Conservation (phyloP, 352 stramenopile species). For the Pythium folliculosum region DNA sequence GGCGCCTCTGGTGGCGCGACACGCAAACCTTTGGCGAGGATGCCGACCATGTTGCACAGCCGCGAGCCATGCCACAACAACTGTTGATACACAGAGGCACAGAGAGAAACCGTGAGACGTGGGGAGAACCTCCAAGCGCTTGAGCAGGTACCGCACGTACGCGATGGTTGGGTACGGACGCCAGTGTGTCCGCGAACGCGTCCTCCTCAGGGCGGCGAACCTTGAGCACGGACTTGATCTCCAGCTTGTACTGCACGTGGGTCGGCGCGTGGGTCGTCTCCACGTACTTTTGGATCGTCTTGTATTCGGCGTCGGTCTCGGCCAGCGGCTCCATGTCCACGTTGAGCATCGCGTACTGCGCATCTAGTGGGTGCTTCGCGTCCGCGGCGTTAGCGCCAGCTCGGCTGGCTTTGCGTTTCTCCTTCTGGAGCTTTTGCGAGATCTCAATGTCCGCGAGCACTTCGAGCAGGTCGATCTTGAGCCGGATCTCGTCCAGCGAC, state of each 20-base stretch:
- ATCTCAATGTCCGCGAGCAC: constrained; percentile 64
- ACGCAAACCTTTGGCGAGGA: constrained; percentile 77
- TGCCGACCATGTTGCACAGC: constrained; percentile 77
- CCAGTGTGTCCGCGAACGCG: constrained; percentile 36
- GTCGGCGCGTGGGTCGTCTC: constrained; percentile 58
- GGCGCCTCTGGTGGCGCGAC: constrained; percentile 81
- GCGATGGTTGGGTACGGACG: constrained; percentile 56
- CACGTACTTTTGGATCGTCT: constrained; percentile 61
- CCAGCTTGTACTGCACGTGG: constrained; percentile 43
- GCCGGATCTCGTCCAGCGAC: constrained; percentile 54
- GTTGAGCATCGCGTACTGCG: constrained; percentile 55
- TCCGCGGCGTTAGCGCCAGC: not conserved
- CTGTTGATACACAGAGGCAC: constrained; percentile 19
- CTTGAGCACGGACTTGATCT: constrained; percentile 57
- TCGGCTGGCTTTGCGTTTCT: constrained; percentile 29
- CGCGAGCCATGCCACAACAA: constrained; percentile 87
- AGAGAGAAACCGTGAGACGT: not conserved
- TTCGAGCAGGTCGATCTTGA: constrained; percentile 64
- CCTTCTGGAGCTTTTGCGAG: constrained; percentile 51
- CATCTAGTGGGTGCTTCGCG: constrained; percentile 46
- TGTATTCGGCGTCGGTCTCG: constrained; percentile 45
- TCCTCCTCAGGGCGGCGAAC: constrained; percentile 49
- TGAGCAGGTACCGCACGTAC: constrained; percentile 31
- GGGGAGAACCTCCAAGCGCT: no score
- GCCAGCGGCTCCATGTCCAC: constrained; percentile 45